Evolutionary conservation across 768 basidiomycete species (phyloP), one percentile per base, ranked within the genome.

Genomic region (Lactarius akahatsu): DNA sequence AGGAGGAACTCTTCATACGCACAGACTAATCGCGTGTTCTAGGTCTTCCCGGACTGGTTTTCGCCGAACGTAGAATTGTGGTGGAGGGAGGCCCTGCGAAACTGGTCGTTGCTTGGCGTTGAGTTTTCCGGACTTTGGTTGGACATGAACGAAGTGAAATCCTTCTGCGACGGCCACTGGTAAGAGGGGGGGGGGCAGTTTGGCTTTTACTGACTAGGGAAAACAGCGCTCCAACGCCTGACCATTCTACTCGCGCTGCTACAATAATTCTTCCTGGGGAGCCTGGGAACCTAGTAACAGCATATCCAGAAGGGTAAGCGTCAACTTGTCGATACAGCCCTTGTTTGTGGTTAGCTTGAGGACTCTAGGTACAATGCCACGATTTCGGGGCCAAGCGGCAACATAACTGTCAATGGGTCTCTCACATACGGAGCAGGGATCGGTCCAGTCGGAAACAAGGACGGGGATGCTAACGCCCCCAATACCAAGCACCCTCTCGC

Each of bases 301-400:
- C 80, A 18, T 91, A 87, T 70, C 90, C 90, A 32, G 90, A 91
- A 78, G 88, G 89, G 86, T 88, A 67, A 67, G 76, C 61, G 23
- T n/a, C 9, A 45, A 23, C 23, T 50, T 23, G 16, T 23, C 15
- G 30, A 11, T 26, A 16, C 32, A 15, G 3, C 16, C 7, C 11
- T 3, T 36, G 18, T 41, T 32, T 16, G 7, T 30, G 55, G 58
- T 20, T 28, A 38, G 23, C 57, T 28, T 47, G 67, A 58, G 41
- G 52, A 26, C 34, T 30, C 20, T 71, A 89, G 89, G 52, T 91
- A 91, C 72, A 82, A 91, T 70, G 70, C 80, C 23, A 80, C 83
- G 0, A 71, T 83, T 16, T 90, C 80, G 71, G 89, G 89, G 16
- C 83, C 84, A 0, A 89, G 88, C 68, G 90, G 90, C 4, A 92